A percentile compares a stretch with the other conserved stretches of the same genome.
These are phyloP conservation scores for Theobroma cacao DNA, from an alignment of 345 rosid genomes.

Conservation along the genomic window DNA sequence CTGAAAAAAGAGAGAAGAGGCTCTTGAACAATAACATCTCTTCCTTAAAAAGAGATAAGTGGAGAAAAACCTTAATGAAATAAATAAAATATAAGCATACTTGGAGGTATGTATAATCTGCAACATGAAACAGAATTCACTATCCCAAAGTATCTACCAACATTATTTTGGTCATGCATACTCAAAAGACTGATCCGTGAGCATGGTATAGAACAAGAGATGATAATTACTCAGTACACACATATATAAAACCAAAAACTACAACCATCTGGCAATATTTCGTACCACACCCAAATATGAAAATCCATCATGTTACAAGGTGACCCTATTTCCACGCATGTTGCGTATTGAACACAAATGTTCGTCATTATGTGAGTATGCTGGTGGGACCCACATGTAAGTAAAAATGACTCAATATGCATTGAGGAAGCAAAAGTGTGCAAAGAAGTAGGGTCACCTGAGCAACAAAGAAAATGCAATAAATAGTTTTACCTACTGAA, in stretches of 20 bases:
- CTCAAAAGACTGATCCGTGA: conserved; percentile 10
- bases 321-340: conserved; percentile 4
- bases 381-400: neutral
- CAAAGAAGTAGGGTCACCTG: neutral
- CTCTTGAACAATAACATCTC: neutral
- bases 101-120: neutral
- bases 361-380: neutral
- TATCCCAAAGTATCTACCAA: neutral
- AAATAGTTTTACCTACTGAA: conserved; percentile 64
- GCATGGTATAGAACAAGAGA: conserved; percentile 8
- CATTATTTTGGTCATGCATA: conserved; percentile 11
- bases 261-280: neutral
- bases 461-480: conserved; percentile 18
- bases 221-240: neutral
- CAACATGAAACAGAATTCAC: neutral
- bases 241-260: neutral
- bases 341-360: neutral
- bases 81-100: neutral
- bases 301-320: neutral
- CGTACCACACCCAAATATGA: neutral
- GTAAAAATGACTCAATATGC: neutral
- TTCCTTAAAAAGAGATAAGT: neutral
- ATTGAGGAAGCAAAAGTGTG: neutral
- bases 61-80: neutral
- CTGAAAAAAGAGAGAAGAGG: neutral